These are phyloP conservation scores for Piper longum DNA, from an alignment of 164 flowering plant genomes.

Conservation along the genomic window DNA sequence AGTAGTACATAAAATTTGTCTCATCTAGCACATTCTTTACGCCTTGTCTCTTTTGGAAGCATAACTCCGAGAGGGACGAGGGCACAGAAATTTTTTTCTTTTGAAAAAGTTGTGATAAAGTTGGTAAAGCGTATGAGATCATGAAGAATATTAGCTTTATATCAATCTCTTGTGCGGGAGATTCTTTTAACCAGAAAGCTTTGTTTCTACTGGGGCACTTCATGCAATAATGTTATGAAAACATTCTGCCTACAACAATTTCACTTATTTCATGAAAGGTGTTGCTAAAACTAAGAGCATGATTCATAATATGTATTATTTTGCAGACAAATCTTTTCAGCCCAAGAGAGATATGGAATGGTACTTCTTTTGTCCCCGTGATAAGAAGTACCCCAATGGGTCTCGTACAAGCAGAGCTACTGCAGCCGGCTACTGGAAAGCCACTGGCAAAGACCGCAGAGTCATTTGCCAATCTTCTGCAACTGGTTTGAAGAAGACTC, in stretches of 20 bases:
- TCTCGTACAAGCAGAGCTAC: conserved; percentile 90
- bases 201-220: background rate
- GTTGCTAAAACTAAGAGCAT: background rate
- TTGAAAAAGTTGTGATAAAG: background rate
- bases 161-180: background rate
- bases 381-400: conserved; percentile 79
- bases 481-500: conserved; percentile 63
- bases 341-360: conserved; percentile 82
- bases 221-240: background rate
- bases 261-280: background rate
- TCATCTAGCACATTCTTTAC: background rate
- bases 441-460: conserved; percentile 88
- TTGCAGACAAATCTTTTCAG: conserved; percentile 78
- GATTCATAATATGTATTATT: background rate
- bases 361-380: conserved; percentile 93
- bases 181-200: background rate
- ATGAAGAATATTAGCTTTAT: background rate
- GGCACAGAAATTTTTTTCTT: background rate
- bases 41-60: background rate
- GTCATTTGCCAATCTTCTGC: conserved; percentile 41
- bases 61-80: background rate
- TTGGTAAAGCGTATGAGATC: background rate
- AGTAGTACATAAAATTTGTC: background rate
- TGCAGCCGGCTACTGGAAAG: conserved; percentile 91
- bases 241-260: background rate